Conservation (phyloP, 345 rosid species). For the Brassica rapa region DNA sequence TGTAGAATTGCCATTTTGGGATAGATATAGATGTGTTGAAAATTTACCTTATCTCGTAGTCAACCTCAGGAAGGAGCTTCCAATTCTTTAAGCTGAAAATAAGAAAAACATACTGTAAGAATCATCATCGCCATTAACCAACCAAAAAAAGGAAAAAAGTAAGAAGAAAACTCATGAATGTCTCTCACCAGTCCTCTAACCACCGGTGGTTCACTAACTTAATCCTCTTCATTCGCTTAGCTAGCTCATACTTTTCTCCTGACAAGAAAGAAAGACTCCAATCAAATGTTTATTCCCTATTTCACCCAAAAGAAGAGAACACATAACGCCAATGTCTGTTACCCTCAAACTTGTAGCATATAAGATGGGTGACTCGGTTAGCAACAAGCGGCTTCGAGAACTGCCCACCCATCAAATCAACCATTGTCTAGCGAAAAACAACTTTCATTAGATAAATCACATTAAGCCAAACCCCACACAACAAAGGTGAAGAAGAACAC, state of each 20-base stretch:
- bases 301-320: background rate
- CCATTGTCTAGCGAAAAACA: slow-evolving; percentile 64
- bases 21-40: slow-evolving; percentile 4
- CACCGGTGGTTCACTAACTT: slow-evolving; percentile 87
- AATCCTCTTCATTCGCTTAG: slow-evolving; percentile 69
- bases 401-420: slow-evolving; percentile 83
- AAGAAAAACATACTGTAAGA: slow-evolving; percentile 5
- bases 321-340: background rate
- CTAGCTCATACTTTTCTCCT: slow-evolving; percentile 98
- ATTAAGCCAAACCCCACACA: background rate
- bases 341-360: slow-evolving; percentile 98
- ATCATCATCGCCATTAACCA: background rate
- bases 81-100: slow-evolving; percentile 76
- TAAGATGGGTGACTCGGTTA: slow-evolving; percentile 83
- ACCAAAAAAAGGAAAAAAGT: background rate
- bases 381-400: slow-evolving; percentile 93
- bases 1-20: slow-evolving; percentile 2
- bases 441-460: too few species aligned
- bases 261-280: background rate
- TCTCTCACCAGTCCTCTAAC: slow-evolving; percentile 85
- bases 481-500: slow-evolving; percentile 8
- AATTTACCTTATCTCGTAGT: slow-evolving; percentile 73
- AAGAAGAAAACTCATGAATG: slow-evolving; percentile 17
- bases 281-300: background rate
- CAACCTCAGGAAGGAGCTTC: slow-evolving; percentile 78